Evolutionary conservation across 2,329 filamentous ascomycete genomes (phyloP).

Genomic region (Apiospora marii): DNA sequence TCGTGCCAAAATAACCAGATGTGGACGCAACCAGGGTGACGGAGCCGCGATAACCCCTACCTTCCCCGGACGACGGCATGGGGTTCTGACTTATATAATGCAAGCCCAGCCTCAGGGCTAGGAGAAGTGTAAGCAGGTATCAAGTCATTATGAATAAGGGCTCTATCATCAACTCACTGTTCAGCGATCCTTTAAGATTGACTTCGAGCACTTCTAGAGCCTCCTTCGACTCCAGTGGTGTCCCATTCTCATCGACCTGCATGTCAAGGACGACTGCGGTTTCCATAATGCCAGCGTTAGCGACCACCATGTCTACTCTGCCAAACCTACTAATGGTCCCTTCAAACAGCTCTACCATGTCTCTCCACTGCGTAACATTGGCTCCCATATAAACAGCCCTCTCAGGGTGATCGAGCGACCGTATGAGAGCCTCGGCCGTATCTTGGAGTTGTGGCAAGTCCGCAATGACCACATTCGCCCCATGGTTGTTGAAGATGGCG

Average conservation of each 20-base stretch:
- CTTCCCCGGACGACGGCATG: slow-evolving; percentile 28
- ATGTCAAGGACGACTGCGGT: slow-evolving; percentile 35
- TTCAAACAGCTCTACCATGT: slow-evolving; percentile 46
- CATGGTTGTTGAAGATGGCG: slow-evolving; percentile 43
- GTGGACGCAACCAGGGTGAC: slow-evolving; percentile 50
- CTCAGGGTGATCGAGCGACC: slow-evolving; percentile 36
- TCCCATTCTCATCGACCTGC: slow-evolving; percentile 34
- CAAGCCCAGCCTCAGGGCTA: slow-evolving; percentile 43
- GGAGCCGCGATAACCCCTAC: slow-evolving; percentile 39
- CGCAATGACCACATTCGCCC: slow-evolving; percentile 49
- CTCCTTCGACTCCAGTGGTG: slow-evolving; percentile 36
- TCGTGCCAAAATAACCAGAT: slow-evolving; percentile 52
- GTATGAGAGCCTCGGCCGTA: slow-evolving; percentile 41
- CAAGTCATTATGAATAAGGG: not conserved
- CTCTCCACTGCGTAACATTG: slow-evolving; percentile 46
- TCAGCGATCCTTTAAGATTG: slow-evolving; percentile 53
- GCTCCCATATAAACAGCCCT: slow-evolving; percentile 46
- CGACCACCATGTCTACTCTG: slow-evolving; percentile 48
- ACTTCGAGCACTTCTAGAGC: slow-evolving; percentile 46
- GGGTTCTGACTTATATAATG: slow-evolving; percentile 34
- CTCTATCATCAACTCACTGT: slow-evolving; percentile 42
- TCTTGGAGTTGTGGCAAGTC: slow-evolving; percentile 39
- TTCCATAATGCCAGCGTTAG: slow-evolving; percentile 52
- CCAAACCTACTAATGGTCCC: slow-evolving; percentile 43
- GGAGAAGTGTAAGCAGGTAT: slow-evolving; percentile 21